phyloP scores from a whole-genome alignment of 352 stramenopile species.

The Plasmopara halstedii region DNA sequence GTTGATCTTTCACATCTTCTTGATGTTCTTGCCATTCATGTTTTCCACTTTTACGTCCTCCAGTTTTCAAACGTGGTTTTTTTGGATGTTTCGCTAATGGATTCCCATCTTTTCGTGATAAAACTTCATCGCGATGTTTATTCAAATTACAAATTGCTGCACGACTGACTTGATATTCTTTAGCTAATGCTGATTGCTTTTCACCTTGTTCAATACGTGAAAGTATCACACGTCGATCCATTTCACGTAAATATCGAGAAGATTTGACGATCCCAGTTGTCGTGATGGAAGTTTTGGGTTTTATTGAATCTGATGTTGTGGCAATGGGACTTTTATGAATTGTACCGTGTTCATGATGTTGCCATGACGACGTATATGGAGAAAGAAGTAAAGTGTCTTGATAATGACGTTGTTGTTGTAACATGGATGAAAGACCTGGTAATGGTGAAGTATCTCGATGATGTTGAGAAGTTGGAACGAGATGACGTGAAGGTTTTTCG shows the following conservation, averaged over 20 bases:
- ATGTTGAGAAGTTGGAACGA: constrained; percentile 1
- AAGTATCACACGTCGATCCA: constrained; percentile 51
- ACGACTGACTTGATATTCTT: constrained; percentile 58
- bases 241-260: constrained; percentile 54
- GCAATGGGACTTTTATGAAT: background rate
- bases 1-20: background rate
- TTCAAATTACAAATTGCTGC: constrained; percentile 57
- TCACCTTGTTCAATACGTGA: constrained; percentile 42
- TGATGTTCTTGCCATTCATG: constrained; percentile 3
- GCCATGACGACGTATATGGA: no score
- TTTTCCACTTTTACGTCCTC: constrained; percentile 10
- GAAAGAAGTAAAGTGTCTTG: background rate
- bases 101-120: constrained; percentile 39
- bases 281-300: background rate
- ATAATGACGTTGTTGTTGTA: constrained; percentile 10
- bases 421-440: constrained; percentile 16
- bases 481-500: constrained; percentile 7
- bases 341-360: no score
- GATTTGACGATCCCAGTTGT: constrained; percentile 14
- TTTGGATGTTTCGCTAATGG: constrained; percentile 52
- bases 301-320: background rate
- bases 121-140: constrained; percentile 44
- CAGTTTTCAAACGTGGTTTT: constrained; percentile 24
- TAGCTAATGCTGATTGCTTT: constrained; percentile 52
- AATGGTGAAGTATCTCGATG: constrained; percentile 10